Evolutionary conservation across 164 flowering plant species (phyloP), one percentile per base, ranked within the genome.

Genomic region (Brasenia schreberi): DNA sequence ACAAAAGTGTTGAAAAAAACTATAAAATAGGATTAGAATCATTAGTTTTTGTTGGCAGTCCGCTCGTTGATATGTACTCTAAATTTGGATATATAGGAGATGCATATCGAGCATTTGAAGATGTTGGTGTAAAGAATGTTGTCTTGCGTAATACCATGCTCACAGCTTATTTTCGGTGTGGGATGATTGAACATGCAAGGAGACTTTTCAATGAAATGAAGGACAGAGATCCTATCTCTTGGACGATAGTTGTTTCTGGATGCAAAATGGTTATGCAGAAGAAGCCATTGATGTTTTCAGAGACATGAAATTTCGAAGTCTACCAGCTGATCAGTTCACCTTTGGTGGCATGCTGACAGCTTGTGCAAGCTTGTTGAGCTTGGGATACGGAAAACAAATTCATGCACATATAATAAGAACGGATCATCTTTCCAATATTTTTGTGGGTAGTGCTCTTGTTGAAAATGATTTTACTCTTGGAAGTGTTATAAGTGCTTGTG

Each of bases 201-300:
- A 52, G n/a, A 65, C 68, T 87, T 66, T 87, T 87, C 67, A 4
- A 42, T 33, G 63, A 66, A 56, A 83, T 85, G 86, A 61, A 23
- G 33, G 86, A 84, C 49, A 87, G 65, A 74, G 88, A 84, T 72
- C 83, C 88, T 0, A 75, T 88, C 72, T 78, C 89, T 10, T 89
- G 97, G 97, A 86, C 97, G 5, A 79, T 90, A 0, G 86, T 89
- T 90, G 81, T 92, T 61, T 79, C 90, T 1, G 96, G 97, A 42
- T 72, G 3, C 89, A 86, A 62, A 91, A 89, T 72, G 82, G 87
- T 27, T 71, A 82, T 75, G 70, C 70, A 1, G 70, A 64, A 59
- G 85, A 87, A 77, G 88, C 96, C 11, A 19, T 89, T 52, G 76
- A 77, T 19, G 12, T 78, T 62, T 80, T 86, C 68, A 78, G 84